Evolutionary conservation across 2,329 filamentous ascomycete species (phyloP).

Genomic region (Pyrenochaeta sp.): DNA sequence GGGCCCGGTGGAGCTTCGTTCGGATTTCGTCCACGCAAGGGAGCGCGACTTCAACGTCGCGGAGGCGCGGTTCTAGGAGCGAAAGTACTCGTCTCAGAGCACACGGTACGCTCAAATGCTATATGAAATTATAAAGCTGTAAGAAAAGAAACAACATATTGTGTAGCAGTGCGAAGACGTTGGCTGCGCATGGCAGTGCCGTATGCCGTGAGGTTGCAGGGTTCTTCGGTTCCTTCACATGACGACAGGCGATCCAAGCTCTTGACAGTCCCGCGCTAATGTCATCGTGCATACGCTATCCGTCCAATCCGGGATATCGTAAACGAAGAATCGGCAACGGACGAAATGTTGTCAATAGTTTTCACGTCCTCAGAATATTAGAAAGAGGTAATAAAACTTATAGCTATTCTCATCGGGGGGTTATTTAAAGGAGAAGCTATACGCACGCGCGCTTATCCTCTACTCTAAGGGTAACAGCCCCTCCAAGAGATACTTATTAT

Average conservation of each 20-base stretch:
- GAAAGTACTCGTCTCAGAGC: not conserved
- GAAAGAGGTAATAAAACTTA: no score
- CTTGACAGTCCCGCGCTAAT: not conserved
- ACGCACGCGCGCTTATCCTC: no score
- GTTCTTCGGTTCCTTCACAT: not conserved
- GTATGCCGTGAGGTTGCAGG: slow-evolving; percentile 1
- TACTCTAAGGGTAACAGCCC: no score
- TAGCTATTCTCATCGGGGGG: no score
- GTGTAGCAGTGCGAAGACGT: not conserved
- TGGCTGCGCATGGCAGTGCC: not conserved
- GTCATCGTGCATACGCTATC: not conserved
- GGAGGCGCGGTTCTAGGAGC: slow-evolving; percentile 1
- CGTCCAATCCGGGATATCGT: not conserved
- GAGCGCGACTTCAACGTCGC: not conserved
- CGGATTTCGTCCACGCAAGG: slow-evolving; percentile 15
- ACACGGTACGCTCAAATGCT: not conserved
- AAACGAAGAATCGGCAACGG: not conserved
- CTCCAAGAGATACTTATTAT: no score
- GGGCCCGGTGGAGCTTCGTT: slow-evolving; percentile 13
- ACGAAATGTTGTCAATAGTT: not conserved
- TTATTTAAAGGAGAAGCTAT: no score
- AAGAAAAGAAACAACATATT: not conserved
- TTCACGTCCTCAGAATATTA: no score
- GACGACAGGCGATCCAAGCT: slow-evolving; percentile 2
- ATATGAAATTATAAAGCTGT: not conserved